These are phyloP conservation scores for Diaporthe eres DNA, from an alignment of 2,329 filamentous ascomycete genomes.

Conservation along the genomic window DNA sequence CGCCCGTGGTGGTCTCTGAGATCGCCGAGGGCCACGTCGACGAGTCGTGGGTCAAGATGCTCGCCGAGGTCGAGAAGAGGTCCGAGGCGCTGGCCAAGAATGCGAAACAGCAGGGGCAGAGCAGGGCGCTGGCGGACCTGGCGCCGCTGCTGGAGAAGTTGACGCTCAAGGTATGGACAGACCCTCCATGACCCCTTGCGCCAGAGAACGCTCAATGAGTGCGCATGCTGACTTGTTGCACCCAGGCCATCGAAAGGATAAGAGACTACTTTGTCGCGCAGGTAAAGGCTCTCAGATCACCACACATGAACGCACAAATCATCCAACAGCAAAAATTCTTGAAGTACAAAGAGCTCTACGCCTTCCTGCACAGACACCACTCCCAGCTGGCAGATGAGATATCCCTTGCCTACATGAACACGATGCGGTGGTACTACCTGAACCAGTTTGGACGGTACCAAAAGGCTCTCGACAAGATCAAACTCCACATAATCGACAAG, in stretches of 20 bases:
- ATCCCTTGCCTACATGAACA: conserved; percentile 93
- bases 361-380: conserved; percentile 87
- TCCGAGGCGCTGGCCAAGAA: conserved; percentile 79
- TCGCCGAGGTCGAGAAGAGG: conserved; percentile 87
- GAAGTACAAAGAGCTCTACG: conserved; percentile 88
- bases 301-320: conserved; percentile 96
- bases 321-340: conserved; percentile 95
- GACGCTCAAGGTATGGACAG: conserved; percentile 77
- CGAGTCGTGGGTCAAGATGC: conserved; percentile 85
- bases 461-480: conserved; percentile 86
- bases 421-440: conserved; percentile 98
- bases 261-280: conserved; percentile 94
- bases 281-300: conserved; percentile 93
- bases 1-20: conserved; percentile 85
- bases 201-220: not conserved
- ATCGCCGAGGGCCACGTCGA: conserved; percentile 93
- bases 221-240: conserved; percentile 17
- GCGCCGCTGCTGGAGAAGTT: conserved; percentile 88
- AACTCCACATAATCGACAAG: conserved; percentile 85
- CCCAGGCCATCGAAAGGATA: conserved; percentile 88
- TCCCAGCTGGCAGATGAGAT: conserved; percentile 90
- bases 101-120: conserved; percentile 69
- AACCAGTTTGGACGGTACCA: conserved; percentile 93
- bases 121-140: conserved; percentile 86
- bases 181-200: not conserved